A percentile compares a stretch with the other conserved stretches of the same genome.
Conservation (phyloP, 306 rosid genomes). For the Corylus avellana region DNA sequence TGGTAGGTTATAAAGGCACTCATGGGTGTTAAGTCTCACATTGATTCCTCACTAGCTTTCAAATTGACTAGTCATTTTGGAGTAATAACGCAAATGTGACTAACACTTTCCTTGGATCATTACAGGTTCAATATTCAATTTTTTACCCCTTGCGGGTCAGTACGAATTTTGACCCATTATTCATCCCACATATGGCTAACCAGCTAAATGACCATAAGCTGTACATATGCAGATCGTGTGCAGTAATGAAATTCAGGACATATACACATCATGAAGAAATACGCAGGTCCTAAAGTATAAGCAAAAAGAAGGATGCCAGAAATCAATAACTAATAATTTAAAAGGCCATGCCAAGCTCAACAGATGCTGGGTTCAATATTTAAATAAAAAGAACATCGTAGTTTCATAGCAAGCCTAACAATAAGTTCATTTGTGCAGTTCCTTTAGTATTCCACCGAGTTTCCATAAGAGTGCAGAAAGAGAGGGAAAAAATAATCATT, state of each 20-base stretch:
- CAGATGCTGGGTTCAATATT: neutral
- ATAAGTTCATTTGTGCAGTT: neutral
- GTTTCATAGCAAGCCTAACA: neutral
- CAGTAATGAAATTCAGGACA: neutral
- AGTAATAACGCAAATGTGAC: too few relatives aligned
- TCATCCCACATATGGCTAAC: too few relatives aligned
- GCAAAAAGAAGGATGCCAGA: neutral
- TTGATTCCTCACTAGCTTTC: too few relatives aligned
- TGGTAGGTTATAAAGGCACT: too few relatives aligned
- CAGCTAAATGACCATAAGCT: too few relatives aligned
- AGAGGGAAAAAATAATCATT: neutral
- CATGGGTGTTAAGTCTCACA: too few relatives aligned
- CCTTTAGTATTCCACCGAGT: neutral
- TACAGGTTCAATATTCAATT: too few relatives aligned
- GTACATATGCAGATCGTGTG: too few relatives aligned
- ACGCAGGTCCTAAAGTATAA: neutral
- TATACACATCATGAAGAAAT: neutral
- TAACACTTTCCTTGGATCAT: too few relatives aligned
- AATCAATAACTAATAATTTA: neutral
- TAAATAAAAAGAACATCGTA: neutral
- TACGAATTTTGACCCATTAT: too few relatives aligned
- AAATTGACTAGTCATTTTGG: too few relatives aligned
- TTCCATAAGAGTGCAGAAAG: neutral
- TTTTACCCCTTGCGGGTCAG: too few relatives aligned
- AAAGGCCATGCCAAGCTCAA: constrained; percentile 2